Percentiles rank a stretch among this genome's conserved stretches.
phyloP scores from a whole-genome alignment of 768 basidiomycete species.

The Tricholoma flavovirens region DNA sequence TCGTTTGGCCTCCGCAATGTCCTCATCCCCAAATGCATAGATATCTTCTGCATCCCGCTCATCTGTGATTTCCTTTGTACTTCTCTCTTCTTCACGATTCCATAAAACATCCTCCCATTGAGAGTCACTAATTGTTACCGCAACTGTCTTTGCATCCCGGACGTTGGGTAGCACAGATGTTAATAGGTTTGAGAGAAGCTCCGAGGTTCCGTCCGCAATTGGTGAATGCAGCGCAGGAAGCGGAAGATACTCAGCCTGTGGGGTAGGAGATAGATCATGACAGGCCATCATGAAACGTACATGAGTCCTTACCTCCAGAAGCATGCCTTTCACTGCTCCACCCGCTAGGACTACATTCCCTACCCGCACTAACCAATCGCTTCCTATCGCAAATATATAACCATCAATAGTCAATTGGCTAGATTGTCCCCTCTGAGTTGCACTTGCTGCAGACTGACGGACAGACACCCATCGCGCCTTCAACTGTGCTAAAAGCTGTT shows the following conservation, averaged over 20 bases:
- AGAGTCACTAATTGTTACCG: slow-evolving; percentile 69
- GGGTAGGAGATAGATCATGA: background rate
- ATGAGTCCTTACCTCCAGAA: slow-evolving; percentile 56
- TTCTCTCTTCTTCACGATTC: slow-evolving; percentile 57
- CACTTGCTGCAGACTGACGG: slow-evolving; percentile 39
- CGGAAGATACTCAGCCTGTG: slow-evolving; percentile 80
- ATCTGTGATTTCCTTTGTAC: slow-evolving; percentile 17
- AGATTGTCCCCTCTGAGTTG: slow-evolving; percentile 41
- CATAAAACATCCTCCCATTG: slow-evolving; percentile 82
- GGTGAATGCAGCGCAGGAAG: slow-evolving; percentile 63
- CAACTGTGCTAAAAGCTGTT: slow-evolving; percentile 68
- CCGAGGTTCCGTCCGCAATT: slow-evolving; percentile 61
- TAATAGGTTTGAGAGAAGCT: slow-evolving; percentile 68
- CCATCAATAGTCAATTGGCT: slow-evolving; percentile 69
- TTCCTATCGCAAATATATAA: slow-evolving; percentile 67
- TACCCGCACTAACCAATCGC: slow-evolving; percentile 75
- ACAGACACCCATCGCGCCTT: slow-evolving; percentile 74
- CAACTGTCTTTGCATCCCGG: slow-evolving; percentile 66
- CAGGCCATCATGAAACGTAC: slow-evolving; percentile 2
- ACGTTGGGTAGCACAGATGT: slow-evolving; percentile 71
- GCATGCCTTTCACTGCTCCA: slow-evolving; percentile 76
- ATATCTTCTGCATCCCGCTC: slow-evolving; percentile 42
- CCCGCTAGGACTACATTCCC: slow-evolving; percentile 75
- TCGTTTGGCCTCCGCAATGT: slow-evolving; percentile 38
- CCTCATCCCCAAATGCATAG: slow-evolving; percentile 58